Percentiles rank a stretch among this genome's conserved stretches.
These are phyloP conservation scores for Lunasporangiospora selenospora DNA, from an alignment of 192 early-diverging fungal genomes.

Conservation along the genomic window DNA sequence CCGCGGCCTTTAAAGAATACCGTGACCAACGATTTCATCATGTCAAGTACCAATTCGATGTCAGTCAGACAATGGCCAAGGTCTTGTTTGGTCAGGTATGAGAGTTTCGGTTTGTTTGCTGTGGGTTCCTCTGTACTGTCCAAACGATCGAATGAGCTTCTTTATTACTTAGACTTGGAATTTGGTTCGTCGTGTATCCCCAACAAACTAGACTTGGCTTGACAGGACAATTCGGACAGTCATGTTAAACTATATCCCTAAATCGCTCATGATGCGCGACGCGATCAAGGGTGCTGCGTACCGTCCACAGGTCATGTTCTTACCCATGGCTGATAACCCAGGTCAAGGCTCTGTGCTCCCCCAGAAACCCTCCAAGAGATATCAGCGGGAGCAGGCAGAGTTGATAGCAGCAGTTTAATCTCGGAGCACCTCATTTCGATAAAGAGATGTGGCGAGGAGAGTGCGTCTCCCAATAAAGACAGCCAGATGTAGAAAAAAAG, in stretches of 20 bases:
- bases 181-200: too few species aligned
- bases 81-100: constrained; percentile 16
- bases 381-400: neutral
- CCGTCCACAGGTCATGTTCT: constrained; percentile 31
- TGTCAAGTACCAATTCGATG: constrained; percentile 14
- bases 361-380: constrained; percentile 16
- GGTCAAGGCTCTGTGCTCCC: constrained; percentile 8
- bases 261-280: neutral
- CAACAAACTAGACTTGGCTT: constrained; percentile 5
- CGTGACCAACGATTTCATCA: constrained; percentile 8
- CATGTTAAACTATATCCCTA: constrained; percentile 13
- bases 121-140: neutral
- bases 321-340: constrained; percentile 21
- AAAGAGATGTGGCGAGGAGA: too few species aligned
- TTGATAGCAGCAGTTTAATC: too few species aligned
- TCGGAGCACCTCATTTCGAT: too few species aligned
- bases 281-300: constrained; percentile 3
- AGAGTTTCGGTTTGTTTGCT: neutral
- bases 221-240: constrained; percentile 4
- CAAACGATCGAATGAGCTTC: neutral
- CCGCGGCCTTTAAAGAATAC: constrained; percentile 3
- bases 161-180: neutral
- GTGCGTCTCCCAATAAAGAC: too few species aligned
- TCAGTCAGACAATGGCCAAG: constrained; percentile 8
- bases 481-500: too few species aligned